Base-by-base conservation (phyloP, 257 asterid genomes). In the Petunia axillaris region DNA sequence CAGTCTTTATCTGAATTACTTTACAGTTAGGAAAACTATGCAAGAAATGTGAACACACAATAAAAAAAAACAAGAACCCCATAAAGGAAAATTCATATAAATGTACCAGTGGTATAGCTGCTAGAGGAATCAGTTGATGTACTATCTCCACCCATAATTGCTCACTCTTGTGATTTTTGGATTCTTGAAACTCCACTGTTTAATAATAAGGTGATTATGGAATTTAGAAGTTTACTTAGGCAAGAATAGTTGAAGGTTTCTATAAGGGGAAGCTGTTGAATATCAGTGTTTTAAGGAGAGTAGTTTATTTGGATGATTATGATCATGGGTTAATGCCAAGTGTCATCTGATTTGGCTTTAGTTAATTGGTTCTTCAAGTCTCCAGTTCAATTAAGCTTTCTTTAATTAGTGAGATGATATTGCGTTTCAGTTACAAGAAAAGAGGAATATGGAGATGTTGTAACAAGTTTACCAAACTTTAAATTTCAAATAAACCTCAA, bases 121-220 rank as follows among this genome's bases (percentile, higher is more conserved):
- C 65, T 40, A 75, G 85, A 53, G 35, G 54, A 46, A 82, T 1
- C 39, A 73, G 25, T 25, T 43, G 62, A 5, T 73, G 53, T 13
- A 4, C 35, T 62, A 75, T 81, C 92, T 74, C 97, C 93, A 70
- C 95, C 97, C 97, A 91, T 91, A 64, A 65, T 53, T 46, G 70
- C 74, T 43, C 13, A 11, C 62, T 50, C 25, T 25, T 73, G 35
- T 50, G 11, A 11, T 1, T 50, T 73, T 73, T 1, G 13, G 25
- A 25, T 25, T 25, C 25, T 11, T 71, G 3, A 50, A 71, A 71
- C 6, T 25, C 9, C 9, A 46, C 77, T 70, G 11, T 70, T 46
- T 48, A 16, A 16, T 46, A 9, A 46, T 3, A 46, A 25, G 76
- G 16, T 46, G 76, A 44, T 70, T n/a, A 44, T 25, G 25, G 25